phyloP scores from a whole-genome alignment of 805 yeast species.

The Candida alai region DNA sequence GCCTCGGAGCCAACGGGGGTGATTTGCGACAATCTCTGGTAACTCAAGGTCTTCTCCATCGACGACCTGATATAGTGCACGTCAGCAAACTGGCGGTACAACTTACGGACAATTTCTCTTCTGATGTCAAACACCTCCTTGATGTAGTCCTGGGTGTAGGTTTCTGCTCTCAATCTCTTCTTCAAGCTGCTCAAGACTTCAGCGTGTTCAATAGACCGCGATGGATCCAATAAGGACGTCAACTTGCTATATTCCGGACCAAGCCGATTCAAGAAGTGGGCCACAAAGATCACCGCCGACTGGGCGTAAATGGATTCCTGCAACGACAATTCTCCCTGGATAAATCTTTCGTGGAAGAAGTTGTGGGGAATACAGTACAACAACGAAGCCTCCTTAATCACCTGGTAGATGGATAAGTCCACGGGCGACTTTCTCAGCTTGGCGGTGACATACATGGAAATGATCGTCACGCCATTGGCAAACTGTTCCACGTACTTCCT shows the following conservation, averaged over 20 bases:
- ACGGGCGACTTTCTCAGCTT: slow-evolving; percentile 48
- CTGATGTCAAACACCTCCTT: slow-evolving; percentile 70
- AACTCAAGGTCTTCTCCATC: slow-evolving; percentile 75
- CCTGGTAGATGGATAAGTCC: slow-evolving; percentile 80
- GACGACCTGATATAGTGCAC: slow-evolving; percentile 74
- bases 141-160: slow-evolving; percentile 83
- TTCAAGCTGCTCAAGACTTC: slow-evolving; percentile 79
- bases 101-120: slow-evolving; percentile 67
- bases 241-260: slow-evolving; percentile 85
- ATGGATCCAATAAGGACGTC: slow-evolving; percentile 57
- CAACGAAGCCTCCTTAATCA: slow-evolving; percentile 89
- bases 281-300: slow-evolving; percentile 85
- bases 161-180: slow-evolving; percentile 87
- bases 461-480: slow-evolving; percentile 79
- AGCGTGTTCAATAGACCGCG: slow-evolving; percentile 58
- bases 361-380: slow-evolving; percentile 89
- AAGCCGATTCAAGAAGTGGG: slow-evolving; percentile 90
- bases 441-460: slow-evolving; percentile 80
- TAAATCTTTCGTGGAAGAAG: slow-evolving; percentile 69
- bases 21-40: slow-evolving; percentile 78
- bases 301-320: slow-evolving; percentile 96
- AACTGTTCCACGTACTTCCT: slow-evolving; percentile 94
- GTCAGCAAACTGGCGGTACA: slow-evolving; percentile 90
- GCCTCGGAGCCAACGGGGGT: slow-evolving; percentile 69
- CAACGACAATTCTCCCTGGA: slow-evolving; percentile 73